Evolutionary conservation across 2,329 filamentous ascomycete species (phyloP).

Genomic region (Verticillium albo-atrum): DNA sequence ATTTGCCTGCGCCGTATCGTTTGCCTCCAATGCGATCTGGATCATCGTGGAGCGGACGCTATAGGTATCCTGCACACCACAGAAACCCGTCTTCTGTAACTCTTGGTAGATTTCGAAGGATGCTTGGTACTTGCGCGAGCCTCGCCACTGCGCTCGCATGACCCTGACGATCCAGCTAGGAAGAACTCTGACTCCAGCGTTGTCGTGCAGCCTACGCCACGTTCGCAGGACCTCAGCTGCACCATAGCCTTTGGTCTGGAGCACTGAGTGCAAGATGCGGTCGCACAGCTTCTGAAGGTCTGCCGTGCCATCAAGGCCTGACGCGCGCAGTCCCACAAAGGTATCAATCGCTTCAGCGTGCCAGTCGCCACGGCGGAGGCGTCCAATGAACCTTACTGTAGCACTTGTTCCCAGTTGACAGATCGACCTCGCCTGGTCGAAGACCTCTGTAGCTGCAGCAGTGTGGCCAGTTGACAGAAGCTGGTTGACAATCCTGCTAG

Average conservation of each 20-base stretch:
- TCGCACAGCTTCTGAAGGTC: constrained; percentile 1
- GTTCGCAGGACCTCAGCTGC: constrained; percentile 4
- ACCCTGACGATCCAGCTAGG: neutral
- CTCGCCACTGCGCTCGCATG: constrained; percentile 3
- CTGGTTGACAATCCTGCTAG: neutral
- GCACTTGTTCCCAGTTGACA: neutral
- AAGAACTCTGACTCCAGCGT: constrained; percentile 1
- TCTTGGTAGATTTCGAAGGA: constrained; percentile 3
- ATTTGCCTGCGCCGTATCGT: constrained; percentile 1
- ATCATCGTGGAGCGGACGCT: constrained; percentile 6
- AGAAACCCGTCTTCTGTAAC: constrained; percentile 2
- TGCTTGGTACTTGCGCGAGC: neutral
- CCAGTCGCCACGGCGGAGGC: constrained; percentile 1
- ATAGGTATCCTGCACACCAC: constrained; percentile 4
- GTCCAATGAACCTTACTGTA: constrained; percentile 4
- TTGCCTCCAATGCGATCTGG: constrained; percentile 7
- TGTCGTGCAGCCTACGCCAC: constrained; percentile 1
- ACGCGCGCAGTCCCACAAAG: constrained; percentile 2
- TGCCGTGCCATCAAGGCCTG: neutral
- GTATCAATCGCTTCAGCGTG: constrained; percentile 7
- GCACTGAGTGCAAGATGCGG: constrained; percentile 1
- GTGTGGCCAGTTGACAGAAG: neutral
- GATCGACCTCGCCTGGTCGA: neutral
- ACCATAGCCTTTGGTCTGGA: constrained; percentile 3
- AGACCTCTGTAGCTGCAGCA: neutral